Conservation (phyloP, 192 early-diverging fungal genomes). For the Umbelopsis isabellina region DNA sequence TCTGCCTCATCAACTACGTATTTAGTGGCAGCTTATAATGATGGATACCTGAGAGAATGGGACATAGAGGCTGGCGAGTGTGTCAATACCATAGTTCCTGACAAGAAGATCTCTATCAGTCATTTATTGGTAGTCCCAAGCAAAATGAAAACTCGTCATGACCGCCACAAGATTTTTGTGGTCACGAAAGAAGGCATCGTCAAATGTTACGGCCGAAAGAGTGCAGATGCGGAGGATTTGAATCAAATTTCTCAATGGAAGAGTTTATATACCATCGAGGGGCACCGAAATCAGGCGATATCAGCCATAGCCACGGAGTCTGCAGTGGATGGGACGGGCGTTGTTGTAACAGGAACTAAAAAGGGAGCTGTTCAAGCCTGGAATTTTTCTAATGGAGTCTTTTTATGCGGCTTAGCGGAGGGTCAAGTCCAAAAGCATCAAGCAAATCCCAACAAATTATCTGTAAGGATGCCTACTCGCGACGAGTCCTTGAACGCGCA, state of each 20-base stretch:
- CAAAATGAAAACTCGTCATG: not conserved
- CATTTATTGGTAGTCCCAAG: not conserved
- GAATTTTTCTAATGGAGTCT: slow-evolving; percentile 35
- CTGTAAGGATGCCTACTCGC: slow-evolving; percentile 9
- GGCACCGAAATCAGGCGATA: slow-evolving; percentile 15
- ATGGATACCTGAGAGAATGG: slow-evolving; percentile 38
- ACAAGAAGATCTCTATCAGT: not conserved
- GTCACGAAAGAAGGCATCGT: slow-evolving; percentile 35
- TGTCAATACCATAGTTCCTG: slow-evolving; percentile 20
- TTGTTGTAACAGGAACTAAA: slow-evolving; percentile 29
- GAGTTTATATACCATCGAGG: slow-evolving; percentile 29
- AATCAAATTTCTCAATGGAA: slow-evolving; percentile 13
- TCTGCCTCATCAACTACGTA: not conserved
- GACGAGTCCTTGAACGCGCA: not conserved
- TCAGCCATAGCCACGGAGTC: slow-evolving; percentile 26
- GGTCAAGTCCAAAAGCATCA: not conserved
- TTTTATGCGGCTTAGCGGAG: slow-evolving; percentile 7
- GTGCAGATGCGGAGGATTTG: not conserved
- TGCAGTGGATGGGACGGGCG: slow-evolving; percentile 36
- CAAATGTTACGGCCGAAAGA: slow-evolving; percentile 24
- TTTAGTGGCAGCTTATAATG: slow-evolving; percentile 25
- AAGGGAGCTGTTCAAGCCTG: slow-evolving; percentile 34
- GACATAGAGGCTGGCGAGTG: slow-evolving; percentile 37
- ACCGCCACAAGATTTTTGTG: slow-evolving; percentile 29
- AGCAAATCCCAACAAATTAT: not conserved